A percentile compares a stretch with the other conserved stretches of the same genome.
Evolutionary conservation across 352 stramenopile species (phyloP).

Genomic region (Pythium folliculosum): DNA sequence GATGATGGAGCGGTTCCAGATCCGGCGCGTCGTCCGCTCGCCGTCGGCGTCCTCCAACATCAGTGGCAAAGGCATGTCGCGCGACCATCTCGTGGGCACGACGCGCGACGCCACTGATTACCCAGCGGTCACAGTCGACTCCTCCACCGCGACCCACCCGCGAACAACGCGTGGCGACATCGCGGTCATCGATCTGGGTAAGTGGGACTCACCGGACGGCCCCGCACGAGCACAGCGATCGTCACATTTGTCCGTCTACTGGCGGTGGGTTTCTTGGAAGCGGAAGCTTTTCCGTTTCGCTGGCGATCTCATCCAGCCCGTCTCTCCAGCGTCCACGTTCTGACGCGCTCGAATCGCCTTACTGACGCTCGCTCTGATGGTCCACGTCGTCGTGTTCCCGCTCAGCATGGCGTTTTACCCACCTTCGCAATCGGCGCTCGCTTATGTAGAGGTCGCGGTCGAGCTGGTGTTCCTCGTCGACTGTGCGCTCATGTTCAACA

Average conservation of each 20-base stretch:
- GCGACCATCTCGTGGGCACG: too few relatives aligned
- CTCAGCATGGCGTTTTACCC: constrained; percentile 36
- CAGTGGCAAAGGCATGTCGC: background rate
- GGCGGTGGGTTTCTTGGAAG: constrained; percentile 2
- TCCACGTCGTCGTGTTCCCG: constrained; percentile 42
- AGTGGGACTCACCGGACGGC: background rate
- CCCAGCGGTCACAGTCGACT: too few relatives aligned
- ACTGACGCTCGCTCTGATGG: constrained; percentile 30
- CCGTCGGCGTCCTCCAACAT: background rate
- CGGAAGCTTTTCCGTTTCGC: background rate
- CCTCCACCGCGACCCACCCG: too few relatives aligned
- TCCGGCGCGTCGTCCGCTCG: constrained; percentile 21
- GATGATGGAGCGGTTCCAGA: constrained; percentile 58
- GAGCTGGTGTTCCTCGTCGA: constrained; percentile 38
- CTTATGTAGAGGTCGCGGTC: background rate
- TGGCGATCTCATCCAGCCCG: constrained; percentile 6
- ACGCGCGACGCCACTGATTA: too few relatives aligned
- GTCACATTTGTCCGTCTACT: constrained; percentile 1
- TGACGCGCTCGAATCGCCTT: constrained; percentile 30
- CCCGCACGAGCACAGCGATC: background rate
- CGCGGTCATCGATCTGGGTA: too few relatives aligned
- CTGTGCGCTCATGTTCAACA: constrained; percentile 51
- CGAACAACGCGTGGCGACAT: too few relatives aligned
- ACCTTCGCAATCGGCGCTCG: background rate
- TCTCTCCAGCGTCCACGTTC: constrained; percentile 39